Conservation (phyloP, 352 stramenopile species). For the Phytophthora foliorum region DNA sequence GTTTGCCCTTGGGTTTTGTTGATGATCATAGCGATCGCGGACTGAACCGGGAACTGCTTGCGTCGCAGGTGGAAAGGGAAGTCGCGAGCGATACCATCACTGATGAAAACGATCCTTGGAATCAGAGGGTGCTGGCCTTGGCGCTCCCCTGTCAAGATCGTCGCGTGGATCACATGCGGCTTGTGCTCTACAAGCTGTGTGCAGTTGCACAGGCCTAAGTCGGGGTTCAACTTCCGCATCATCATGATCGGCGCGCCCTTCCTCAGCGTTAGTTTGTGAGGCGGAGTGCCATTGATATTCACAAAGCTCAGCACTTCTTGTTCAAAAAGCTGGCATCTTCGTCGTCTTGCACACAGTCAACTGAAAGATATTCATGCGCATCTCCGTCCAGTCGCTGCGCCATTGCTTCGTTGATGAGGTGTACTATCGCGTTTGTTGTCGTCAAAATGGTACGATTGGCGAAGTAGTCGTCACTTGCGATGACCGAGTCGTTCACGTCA, state of each 20-base stretch:
- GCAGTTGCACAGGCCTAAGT: constrained; percentile 34
- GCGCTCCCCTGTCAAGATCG: constrained; percentile 37
- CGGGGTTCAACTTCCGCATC: constrained; percentile 43
- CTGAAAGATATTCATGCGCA: no score
- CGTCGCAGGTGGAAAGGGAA: constrained; percentile 34
- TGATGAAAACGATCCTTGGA: constrained; percentile 32
- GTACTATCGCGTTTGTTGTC: no score
- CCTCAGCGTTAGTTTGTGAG: constrained; percentile 39
- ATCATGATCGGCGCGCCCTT: constrained; percentile 36
- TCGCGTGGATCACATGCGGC: constrained; percentile 34
- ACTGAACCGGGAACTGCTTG: constrained; percentile 39
- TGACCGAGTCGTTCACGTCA: no score
- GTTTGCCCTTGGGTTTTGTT: constrained; percentile 45
- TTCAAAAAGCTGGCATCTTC: not conserved
- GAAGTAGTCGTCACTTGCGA: no score
- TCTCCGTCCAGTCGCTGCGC: no score
- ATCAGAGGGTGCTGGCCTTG: constrained; percentile 25
- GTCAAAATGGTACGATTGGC: no score
- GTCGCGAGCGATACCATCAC: constrained; percentile 6
- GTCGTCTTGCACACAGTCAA: no score
- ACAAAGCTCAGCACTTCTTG: constrained; percentile 21
- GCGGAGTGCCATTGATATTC: constrained; percentile 37
- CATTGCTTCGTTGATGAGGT: no score
- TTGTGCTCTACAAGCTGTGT: constrained; percentile 34
- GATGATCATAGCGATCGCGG: constrained; percentile 46